Evolutionary conservation across 371 early-diverging fungal species (phyloP), one percentile per base, ranked within the genome.

Genomic region (Apophysomyces trapeziformis): DNA sequence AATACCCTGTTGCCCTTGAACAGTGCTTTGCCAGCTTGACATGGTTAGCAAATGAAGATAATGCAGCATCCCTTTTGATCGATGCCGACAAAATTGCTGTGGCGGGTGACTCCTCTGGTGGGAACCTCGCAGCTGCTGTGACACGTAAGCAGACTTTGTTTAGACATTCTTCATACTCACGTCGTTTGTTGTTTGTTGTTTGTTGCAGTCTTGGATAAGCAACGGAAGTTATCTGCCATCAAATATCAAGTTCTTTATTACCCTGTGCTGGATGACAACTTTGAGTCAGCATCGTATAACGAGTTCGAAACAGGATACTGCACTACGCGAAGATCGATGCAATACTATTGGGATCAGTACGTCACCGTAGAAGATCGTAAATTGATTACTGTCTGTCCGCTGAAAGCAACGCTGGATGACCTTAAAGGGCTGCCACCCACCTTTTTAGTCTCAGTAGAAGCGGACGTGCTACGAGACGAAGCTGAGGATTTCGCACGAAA

Each of bases 211-310:
- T 58, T 70, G 63, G 62, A 58, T 5, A 65, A 66, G 35, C 54
- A 70, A 13, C 41, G 41, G 41, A 41, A 41, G 6, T 41, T 41
- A 13, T 41, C 41, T 3, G 61, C 62, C 5, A 73, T 80, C 32
- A 63, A 63, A 11, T 68, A 64, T 26, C 74, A 70, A 59, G 61
- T 74, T n/a, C 63, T 76, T 13, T 71, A 66, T 50, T 79, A 79
- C 47, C 79, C 79, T 43, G 71, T 68, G 14, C 43, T 63, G 5
- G 68, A 66, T 60, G 41, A 54, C 8, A 60, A 67, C 32, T 72
- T 71, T 59, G 43, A 73, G 11, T 71, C 58, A 26, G 68, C 57
- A 36, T 76, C 76, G 0, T 78, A 76, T 32, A 26, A 57, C 32
- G 37, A 43, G 39, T 56, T 63, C 39, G 60, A 61, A 5, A 41